These are phyloP conservation scores for Nicotiana noctiflora DNA, from an alignment of 257 asterid species.

Conservation along the genomic window DNA sequence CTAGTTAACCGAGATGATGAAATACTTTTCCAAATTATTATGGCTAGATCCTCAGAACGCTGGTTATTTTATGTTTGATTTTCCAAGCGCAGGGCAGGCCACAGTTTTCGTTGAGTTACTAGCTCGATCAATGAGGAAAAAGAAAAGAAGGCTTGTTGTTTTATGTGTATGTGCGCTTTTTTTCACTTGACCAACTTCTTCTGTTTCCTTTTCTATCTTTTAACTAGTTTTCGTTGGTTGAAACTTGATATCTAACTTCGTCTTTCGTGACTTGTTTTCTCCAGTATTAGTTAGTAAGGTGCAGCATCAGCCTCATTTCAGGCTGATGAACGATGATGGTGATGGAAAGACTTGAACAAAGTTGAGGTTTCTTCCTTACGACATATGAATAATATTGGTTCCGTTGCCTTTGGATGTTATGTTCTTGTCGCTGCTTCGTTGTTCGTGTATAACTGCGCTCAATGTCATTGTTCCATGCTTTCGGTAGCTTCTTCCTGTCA, in stretches of 20 bases:
- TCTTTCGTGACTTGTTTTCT: not conserved
- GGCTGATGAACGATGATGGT: not conserved
- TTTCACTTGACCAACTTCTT: not conserved
- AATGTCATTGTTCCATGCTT: not conserved
- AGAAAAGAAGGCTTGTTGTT: not conserved
- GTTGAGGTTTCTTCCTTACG: not conserved
- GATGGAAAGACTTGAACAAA: not conserved
- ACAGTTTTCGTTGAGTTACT: not conserved
- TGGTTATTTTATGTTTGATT: not conserved
- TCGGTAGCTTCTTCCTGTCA: not conserved
- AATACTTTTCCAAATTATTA: not conserved
- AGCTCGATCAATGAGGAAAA: not conserved
- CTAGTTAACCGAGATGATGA: not conserved
- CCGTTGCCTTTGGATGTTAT: slow-evolving; percentile 31
- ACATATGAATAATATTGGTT: slow-evolving; percentile 3
- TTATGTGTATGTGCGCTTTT: not conserved
- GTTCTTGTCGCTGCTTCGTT: slow-evolving; percentile 22
- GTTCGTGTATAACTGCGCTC: slow-evolving; percentile 24
- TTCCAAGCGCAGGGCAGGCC: not conserved
- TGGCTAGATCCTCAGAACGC: not conserved
- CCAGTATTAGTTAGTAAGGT: not conserved
- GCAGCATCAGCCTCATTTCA: not conserved
- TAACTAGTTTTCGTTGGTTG: not conserved
- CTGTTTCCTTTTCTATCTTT: not conserved
- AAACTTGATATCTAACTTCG: not conserved